Percentiles rank a stretch among this genome's conserved stretches.
phyloP scores from a whole-genome alignment of 176 grass and related monocot genomes.

The Triticum turgidum region DNA sequence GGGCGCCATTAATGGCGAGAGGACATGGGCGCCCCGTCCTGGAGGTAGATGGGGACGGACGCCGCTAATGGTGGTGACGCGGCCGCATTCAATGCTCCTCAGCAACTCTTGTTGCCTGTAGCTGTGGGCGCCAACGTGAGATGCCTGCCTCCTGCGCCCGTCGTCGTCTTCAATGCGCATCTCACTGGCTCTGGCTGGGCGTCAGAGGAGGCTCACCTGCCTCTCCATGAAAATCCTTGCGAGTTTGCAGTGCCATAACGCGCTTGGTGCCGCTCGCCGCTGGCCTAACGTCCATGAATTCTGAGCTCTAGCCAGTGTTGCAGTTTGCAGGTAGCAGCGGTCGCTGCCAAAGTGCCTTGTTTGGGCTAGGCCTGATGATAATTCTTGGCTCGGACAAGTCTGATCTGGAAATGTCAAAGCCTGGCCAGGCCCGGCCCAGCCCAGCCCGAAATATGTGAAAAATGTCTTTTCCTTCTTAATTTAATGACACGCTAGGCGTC shows the following conservation, averaged over 20 bases:
- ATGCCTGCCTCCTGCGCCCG: neutral
- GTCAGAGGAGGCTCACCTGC: neutral
- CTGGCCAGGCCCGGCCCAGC: too few species aligned
- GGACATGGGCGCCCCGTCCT: neutral
- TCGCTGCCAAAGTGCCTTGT: neutral
- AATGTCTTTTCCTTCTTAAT: too few species aligned
- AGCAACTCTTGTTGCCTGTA: neutral
- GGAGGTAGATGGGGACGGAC: slow-evolving; percentile 13
- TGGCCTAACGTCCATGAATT: neutral
- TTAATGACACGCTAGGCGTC: too few species aligned
- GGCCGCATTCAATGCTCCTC: slow-evolving; percentile 13
- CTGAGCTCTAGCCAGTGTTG: neutral
- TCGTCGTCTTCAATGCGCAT: neutral
- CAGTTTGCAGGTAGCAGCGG: neutral
- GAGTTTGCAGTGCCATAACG: neutral
- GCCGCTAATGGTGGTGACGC: neutral
- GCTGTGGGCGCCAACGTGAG: neutral
- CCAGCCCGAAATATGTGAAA: too few species aligned
- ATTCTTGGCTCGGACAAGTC: too few species aligned
- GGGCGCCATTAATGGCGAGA: slow-evolving; percentile 3
- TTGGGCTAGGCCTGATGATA: too few species aligned
- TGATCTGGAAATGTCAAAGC: too few species aligned
- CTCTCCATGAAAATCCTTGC: neutral
- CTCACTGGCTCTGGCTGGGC: neutral
- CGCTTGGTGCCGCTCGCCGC: neutral